Percentiles rank a stretch among this genome's conserved stretches.
phyloP scores from a whole-genome alignment of 345 rosid genomes.

The Viola odorata region DNA sequence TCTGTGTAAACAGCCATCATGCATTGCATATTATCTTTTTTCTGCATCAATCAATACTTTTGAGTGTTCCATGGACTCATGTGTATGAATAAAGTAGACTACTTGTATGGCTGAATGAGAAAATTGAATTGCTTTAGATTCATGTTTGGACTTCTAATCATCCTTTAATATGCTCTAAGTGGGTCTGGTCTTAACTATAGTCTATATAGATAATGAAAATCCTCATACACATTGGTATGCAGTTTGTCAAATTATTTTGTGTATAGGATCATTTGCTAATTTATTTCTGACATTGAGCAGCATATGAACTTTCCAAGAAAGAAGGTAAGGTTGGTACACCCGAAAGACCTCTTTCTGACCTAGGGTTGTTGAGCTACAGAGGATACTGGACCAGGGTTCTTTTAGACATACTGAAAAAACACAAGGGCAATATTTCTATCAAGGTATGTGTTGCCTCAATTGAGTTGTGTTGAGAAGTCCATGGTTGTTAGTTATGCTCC shows the following conservation, averaged over 20 bases:
- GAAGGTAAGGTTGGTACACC: conserved; percentile 99
- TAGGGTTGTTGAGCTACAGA: conserved; percentile 90
- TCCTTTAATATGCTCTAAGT: no score
- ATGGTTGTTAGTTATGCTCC: neutral
- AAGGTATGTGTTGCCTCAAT: conserved; percentile 42
- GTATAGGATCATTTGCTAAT: neutral
- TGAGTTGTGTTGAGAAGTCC: neutral
- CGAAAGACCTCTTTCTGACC: conserved; percentile 97
- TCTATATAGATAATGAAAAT: no score
- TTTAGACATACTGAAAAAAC: conserved; percentile 92
- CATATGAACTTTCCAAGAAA: conserved; percentile 97
- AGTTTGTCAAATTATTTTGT: neutral
- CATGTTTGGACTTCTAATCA: no score
- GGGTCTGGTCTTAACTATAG: no score
- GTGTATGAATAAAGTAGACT: no score
- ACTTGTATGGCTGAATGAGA: no score
- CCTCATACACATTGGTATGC: no score
- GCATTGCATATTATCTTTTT: no score
- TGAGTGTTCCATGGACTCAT: no score
- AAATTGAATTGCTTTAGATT: no score
- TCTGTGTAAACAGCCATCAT: no score
- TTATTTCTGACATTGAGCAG: conserved; percentile 35
- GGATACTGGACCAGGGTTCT: conserved; percentile 98
- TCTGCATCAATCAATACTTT: no score
- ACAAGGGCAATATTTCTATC: conserved; percentile 96